Evolutionary conservation across 2,329 filamentous ascomycete genomes (phyloP), one percentile per base, ranked within the genome.

Genomic region (Hymenoscyphus salicellus): DNA sequence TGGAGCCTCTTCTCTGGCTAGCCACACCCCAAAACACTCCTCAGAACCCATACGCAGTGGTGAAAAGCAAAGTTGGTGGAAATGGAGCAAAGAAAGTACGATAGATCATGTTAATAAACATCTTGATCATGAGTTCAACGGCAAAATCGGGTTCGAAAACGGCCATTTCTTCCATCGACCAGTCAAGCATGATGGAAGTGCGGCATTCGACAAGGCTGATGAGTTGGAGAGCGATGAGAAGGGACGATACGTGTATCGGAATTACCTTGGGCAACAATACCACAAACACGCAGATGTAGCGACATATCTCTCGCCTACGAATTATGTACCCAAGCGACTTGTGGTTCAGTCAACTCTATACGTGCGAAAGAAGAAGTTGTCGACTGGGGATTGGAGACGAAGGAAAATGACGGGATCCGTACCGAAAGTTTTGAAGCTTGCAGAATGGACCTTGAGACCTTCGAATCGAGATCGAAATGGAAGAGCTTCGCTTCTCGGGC

Each of bases 261-360:
- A 73, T 26, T 61, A 66, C 14, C 60, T 73, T 1, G 66, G 70
- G 5, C 69, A 71, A 33, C 56, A 65, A 36, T 61, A 63, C 10
- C 33, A 61, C 36, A 73, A 73, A 55, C 67, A 69, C 46, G 68
- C 68, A 55, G 71, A 74, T 55, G 68, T 72, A 4, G 68, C 71
- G 14, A 68, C 71, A 2, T 74, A 73, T 61, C 65, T 73, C 16
- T 71, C 68, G n/a, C 71, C 72, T 5, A 74, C 71, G 28, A 68
- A 64, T 38, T 67, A 60, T 33, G 52, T 65, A 3, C 72, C 72
- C 0, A 68, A 65, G 58, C 66, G 72, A 28, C 63, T 74, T 3
- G 57, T 72, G 17, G 70, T 73, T 33, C 72, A 74, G 57, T 61
- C 68, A 3, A 66, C 69, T 3, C 43, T 62, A 8, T 58, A 68